Percentiles rank a stretch among this genome's conserved stretches.
Evolutionary conservation across 768 basidiomycete genomes (phyloP).

Genomic region (Amanita rimosa): DNA sequence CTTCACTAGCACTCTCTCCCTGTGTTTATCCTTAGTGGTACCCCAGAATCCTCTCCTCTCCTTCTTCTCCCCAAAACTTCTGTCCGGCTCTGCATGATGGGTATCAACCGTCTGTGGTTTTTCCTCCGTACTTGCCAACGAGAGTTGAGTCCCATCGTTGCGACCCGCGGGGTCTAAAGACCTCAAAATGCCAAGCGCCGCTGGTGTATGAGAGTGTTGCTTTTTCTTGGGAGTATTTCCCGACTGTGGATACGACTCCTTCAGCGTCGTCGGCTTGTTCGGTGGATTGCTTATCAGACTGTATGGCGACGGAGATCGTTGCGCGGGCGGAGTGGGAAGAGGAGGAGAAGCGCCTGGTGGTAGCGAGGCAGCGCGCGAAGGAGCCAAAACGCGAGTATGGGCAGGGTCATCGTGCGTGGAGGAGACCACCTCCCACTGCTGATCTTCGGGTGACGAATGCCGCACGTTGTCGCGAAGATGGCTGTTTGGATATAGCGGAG

Average conservation of each 20-base stretch:
- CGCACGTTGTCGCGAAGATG: conserved; percentile 11
- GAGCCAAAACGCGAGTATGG: conserved; percentile 15
- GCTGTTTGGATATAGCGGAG: conserved; percentile 6
- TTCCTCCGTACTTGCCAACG: conserved; percentile 21
- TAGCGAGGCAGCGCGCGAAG: conserved; percentile 41
- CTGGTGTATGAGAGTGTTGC: conserved; percentile 19
- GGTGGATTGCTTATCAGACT: conserved; percentile 15
- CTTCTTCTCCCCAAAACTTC: conserved; percentile 24
- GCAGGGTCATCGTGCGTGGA: conserved; percentile 16
- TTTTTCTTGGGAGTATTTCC: conserved; percentile 8
- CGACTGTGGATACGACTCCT: neutral
- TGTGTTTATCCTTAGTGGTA: conserved; percentile 22
- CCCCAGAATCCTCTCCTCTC: conserved; percentile 51
- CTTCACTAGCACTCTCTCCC: conserved; percentile 15
- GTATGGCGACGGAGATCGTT: conserved; percentile 37
- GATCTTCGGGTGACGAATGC: conserved; percentile 23
- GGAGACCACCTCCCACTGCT: conserved; percentile 36
- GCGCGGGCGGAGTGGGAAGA: conserved; percentile 20
- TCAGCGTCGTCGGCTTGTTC: conserved; percentile 18
- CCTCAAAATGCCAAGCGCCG: conserved; percentile 44
- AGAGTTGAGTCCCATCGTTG: conserved; percentile 19
- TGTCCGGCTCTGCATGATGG: conserved; percentile 11
- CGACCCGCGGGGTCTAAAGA: conserved; percentile 44
- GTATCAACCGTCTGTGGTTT: conserved; percentile 19
- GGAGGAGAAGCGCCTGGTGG: conserved; percentile 33